Evolutionary conservation across 2,329 filamentous ascomycete genomes (phyloP).

Genomic region (Calonectria naviculata): DNA sequence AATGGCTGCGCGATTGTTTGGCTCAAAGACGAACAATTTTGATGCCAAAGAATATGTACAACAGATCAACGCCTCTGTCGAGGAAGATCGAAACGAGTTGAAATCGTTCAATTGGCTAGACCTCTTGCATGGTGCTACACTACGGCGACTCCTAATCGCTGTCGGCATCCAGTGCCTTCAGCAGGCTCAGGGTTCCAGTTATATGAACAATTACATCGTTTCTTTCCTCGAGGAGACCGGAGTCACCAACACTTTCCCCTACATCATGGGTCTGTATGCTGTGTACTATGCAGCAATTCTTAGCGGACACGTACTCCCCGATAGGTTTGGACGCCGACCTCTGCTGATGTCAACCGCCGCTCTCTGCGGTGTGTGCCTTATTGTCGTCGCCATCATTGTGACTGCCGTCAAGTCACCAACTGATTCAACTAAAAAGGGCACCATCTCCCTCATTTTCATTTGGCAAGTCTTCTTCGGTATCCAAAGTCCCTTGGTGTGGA

Average conservation of each 20-base stretch:
- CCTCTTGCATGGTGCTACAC: background rate
- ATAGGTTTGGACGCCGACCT: background rate
- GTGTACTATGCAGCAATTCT: background rate
- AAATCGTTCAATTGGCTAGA: background rate
- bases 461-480: background rate
- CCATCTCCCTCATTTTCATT: background rate
- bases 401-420: background rate
- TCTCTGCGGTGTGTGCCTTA: background rate
- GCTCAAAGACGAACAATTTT: background rate
- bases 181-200: background rate
- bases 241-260: background rate
- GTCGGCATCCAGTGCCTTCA: background rate
- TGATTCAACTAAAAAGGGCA: background rate
- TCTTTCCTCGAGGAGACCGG: background rate
- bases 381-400: background rate
- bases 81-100: background rate
- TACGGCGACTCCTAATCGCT: background rate
- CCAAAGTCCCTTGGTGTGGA: background rate
- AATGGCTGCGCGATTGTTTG: background rate
- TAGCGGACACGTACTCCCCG: background rate
- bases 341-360: background rate
- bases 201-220: slow-evolving; percentile 2
- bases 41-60: background rate
- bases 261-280: background rate
- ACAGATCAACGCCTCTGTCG: background rate